Evolutionary conservation across 257 asterid species (phyloP).

Genomic region (Fraxinus anomala): DNA sequence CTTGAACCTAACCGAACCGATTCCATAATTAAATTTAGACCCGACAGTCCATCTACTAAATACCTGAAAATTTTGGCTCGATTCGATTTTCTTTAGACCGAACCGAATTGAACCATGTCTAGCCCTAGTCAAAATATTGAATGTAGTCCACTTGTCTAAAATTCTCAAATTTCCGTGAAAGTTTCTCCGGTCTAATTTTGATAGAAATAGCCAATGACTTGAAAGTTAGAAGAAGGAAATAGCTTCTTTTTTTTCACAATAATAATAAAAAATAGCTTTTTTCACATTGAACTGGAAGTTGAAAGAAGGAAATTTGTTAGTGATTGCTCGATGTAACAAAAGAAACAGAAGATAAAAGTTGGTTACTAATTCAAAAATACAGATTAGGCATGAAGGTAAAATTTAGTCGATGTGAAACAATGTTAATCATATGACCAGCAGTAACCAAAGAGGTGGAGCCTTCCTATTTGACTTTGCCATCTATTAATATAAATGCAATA

Average conservation of each 20-base stretch:
- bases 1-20: too few species aligned
- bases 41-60: too few species aligned
- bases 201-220: not conserved
- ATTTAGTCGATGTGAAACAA: too few species aligned
- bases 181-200: not conserved
- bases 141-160: not conserved
- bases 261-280: not conserved
- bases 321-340: not conserved
- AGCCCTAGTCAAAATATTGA: not conserved
- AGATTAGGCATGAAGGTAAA: not conserved
- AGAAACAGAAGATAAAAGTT: not conserved
- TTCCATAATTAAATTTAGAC: too few species aligned
- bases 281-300: not conserved
- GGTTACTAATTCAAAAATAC: not conserved
- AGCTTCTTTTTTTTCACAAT: too few species aligned
- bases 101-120: too few species aligned
- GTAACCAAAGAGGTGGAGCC: not conserved
- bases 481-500: too few species aligned
- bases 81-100: too few species aligned
- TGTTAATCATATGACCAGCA: not conserved
- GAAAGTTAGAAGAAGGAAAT: too few species aligned
- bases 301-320: not conserved
- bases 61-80: too few species aligned
- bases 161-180: not conserved
- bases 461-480: too few species aligned